A percentile compares a stretch with the other conserved stretches of the same genome.
These are phyloP conservation scores for Pelagomonas calceolata DNA, from an alignment of 108 stramenopile species.

Conservation along the genomic window DNA sequence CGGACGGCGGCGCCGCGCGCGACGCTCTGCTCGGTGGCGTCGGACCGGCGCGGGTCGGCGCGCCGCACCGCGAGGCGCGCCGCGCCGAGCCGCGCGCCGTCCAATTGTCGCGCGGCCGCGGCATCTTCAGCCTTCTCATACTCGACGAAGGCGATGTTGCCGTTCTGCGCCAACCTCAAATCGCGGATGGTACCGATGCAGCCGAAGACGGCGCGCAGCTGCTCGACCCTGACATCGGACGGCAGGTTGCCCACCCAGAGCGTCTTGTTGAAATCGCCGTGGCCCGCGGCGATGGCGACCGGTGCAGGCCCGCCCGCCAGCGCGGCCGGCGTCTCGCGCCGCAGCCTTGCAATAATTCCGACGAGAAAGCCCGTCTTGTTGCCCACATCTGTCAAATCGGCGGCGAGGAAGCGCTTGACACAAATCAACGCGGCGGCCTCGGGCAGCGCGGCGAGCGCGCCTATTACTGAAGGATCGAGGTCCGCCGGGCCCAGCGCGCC, in stretches of 20 bases:
- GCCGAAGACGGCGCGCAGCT: not conserved
- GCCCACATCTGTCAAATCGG: not conserved
- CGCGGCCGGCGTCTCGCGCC: not conserved
- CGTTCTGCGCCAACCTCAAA: not conserved
- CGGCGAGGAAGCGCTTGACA: not conserved
- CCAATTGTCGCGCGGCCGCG: not conserved
- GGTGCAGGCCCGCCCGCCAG: not conserved
- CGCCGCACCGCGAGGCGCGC: too few species aligned
- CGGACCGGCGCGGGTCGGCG: too few species aligned
- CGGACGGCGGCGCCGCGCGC: too few species aligned
- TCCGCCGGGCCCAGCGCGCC: not conserved
- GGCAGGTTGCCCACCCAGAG: not conserved
- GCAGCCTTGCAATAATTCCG: not conserved
- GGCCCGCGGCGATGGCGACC: not conserved
- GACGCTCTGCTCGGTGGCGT: too few species aligned
- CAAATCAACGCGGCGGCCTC: not conserved
- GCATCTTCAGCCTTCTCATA: not conserved
- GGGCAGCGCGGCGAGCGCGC: not conserved
- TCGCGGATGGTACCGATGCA: not conserved
- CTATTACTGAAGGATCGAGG: not conserved
- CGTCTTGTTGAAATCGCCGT: not conserved
- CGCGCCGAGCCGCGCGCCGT: not conserved
- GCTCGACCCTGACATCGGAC: not conserved
- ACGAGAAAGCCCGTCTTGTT: not conserved
- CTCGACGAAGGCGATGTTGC: not conserved